phyloP scores from a whole-genome alignment of 441 rosid genomes.

The Metrosideros polymorpha region DNA sequence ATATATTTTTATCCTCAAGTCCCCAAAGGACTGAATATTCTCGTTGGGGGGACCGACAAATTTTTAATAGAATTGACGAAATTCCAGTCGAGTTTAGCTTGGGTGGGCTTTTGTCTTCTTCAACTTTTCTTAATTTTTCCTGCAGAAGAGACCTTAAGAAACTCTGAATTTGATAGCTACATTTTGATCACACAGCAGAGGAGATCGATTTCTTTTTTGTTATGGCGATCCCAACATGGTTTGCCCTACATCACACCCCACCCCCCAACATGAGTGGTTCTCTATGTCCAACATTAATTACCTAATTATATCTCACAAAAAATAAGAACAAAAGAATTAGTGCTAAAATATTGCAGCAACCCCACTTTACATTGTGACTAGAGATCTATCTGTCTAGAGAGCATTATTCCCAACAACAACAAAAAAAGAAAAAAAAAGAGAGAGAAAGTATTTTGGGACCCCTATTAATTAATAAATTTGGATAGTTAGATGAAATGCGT shows the following conservation, averaged over 20 bases:
- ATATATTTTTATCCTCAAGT: background rate
- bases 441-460: background rate
- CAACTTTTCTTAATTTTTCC: no score
- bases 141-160: background rate
- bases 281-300: constrained; percentile 4
- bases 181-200: background rate
- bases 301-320: background rate
- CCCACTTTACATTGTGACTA: background rate
- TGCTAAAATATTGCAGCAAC: background rate
- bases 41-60: no score
- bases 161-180: background rate
- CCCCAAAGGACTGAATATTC: no score
- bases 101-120: no score
- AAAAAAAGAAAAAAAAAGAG: no score
- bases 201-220: background rate
- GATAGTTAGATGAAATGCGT: no score
- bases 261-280: constrained; percentile 26
- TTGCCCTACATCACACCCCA: constrained; percentile 19
- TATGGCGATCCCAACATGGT: background rate
- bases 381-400: background rate
- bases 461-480: background rate
- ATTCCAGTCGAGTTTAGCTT: no score
- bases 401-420: background rate
- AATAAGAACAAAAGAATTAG: background rate
- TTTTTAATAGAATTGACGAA: no score